Base-by-base conservation (phyloP, 331 rosid species). In the Spiraea crenata region DNA sequence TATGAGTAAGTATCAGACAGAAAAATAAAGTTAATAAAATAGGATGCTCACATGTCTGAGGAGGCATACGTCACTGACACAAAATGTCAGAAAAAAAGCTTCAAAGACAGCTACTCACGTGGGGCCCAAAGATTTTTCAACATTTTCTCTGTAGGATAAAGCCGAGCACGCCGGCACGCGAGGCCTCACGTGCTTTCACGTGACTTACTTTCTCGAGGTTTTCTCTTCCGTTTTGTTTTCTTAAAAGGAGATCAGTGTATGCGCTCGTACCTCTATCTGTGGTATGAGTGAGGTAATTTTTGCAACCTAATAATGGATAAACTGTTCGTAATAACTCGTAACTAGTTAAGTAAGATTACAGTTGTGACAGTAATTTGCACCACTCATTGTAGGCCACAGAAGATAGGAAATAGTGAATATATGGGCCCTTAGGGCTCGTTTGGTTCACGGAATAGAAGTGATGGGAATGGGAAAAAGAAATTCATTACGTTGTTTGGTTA, bases 111-210 rank as follows among this genome's bases (percentile, higher is more conserved):
- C 82, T 52, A 67, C 69, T 40, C 73, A 76, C 74, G 72, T 89
- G 90, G 88, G 82, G 57, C 92, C 92, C 93, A 82, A 58, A 4
- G 3, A 20, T 60, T 45, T 52, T 76, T 72, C 54, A 69, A 39
- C 63, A 73, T 76, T 77, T 79, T 79, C 65, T 77, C 65, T 77
- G 87, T 65, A 71, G 79, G 79, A 55, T 55, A 86, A 82, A 81
- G 90, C 77, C 70, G 65, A 82, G 96, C 95, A 87, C 84, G 93
- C 89, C 85, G 83, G 96, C 90, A 85, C 92, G 97, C 96, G 79
- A 76, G 70, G 25, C 70, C 78, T 74, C 86, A 84, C 90, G 93
- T 89, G 92, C 73, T 57, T 60, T 65, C 92, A 83, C 85, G 82
- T 85, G 89, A 83, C 88, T 78, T 75, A 8, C 65, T 74, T 69